phyloP scores from a whole-genome alignment of 1,139 yeast species.

The Saccharomyces hybrid region DNA sequence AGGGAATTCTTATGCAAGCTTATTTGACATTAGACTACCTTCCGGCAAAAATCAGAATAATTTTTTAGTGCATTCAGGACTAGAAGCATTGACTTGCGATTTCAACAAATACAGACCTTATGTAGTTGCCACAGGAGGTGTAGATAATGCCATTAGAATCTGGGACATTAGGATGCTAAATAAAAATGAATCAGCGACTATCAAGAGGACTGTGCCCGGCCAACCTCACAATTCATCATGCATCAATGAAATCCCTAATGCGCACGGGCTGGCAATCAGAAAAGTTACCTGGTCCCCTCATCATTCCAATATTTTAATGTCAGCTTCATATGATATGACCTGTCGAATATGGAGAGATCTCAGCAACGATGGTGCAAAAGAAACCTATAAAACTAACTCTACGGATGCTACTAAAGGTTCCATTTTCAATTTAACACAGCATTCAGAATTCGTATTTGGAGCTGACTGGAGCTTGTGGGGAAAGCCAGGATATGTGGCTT shows the following conservation, averaged over 20 bases:
- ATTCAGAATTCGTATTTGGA: slow-evolving; percentile 88
- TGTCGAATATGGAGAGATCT: slow-evolving; percentile 78
- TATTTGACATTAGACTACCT: slow-evolving; percentile 80
- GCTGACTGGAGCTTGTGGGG: slow-evolving; percentile 98
- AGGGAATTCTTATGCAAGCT: slow-evolving; percentile 68
- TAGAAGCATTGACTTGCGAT: slow-evolving; percentile 75
- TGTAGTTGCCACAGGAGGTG: slow-evolving; percentile 80
- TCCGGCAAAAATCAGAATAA: slow-evolving; percentile 50
- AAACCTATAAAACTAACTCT: slow-evolving; percentile 40
- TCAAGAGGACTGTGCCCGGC: slow-evolving; percentile 36
- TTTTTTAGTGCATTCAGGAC: slow-evolving; percentile 66
- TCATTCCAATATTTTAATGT: slow-evolving; percentile 57
- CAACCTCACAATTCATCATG: slow-evolving; percentile 22
- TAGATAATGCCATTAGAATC: slow-evolving; percentile 71
- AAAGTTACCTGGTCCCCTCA: slow-evolving; percentile 89
- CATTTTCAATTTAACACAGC: slow-evolving; percentile 55
- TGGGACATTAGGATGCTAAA: slow-evolving; percentile 81
- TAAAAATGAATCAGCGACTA: slow-evolving; percentile 41
- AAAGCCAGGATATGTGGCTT: slow-evolving; percentile 89
- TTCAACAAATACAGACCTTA: slow-evolving; percentile 84
- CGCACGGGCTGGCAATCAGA: slow-evolving; percentile 86
- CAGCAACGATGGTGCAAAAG: slow-evolving; percentile 42
- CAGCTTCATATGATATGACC: slow-evolving; percentile 89
- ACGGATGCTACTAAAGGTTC: slow-evolving; percentile 41
- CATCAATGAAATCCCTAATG: slow-evolving; percentile 56